Conservation (phyloP, 257 asterid species). For the Scutellaria minor region DNA sequence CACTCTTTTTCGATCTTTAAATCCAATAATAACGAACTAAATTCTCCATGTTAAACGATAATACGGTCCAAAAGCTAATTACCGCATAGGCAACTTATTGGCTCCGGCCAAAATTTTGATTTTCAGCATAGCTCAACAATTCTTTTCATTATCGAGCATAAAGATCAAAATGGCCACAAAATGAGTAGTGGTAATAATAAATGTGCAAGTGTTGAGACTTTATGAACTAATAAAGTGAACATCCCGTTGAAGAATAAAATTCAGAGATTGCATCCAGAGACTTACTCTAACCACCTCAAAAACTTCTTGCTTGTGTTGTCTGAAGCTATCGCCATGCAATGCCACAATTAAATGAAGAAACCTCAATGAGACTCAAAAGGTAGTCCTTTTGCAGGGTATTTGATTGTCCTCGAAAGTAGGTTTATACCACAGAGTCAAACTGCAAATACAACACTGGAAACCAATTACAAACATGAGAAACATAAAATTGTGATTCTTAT, state of each 20-base stretch:
- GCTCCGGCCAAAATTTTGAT: too few species aligned
- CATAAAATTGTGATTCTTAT: background rate
- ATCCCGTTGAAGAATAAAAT: background rate
- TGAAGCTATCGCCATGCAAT: conserved; percentile 5
- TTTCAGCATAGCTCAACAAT: too few species aligned
- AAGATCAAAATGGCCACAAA: background rate
- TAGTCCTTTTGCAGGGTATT: background rate
- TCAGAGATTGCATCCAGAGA: background rate
- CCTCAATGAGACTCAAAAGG: conserved; percentile 4
- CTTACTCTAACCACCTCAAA: background rate
- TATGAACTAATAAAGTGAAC: background rate
- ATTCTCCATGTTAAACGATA: too few species aligned
- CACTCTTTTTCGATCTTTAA: too few species aligned
- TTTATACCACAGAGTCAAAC: background rate
- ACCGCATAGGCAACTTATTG: too few species aligned
- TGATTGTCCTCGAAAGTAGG: background rate
- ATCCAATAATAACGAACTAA: too few species aligned
- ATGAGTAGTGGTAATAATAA: background rate
- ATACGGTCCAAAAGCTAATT: too few species aligned
- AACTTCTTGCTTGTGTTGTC: background rate
- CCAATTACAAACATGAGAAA: background rate
- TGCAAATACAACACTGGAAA: conserved; percentile 9
- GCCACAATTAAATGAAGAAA: background rate
- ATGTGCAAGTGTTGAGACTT: background rate
- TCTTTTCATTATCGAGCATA: background rate